Conservation (phyloP, 1,284 basidiomycete genomes). For the Papiliotrema nemorosa region DNA sequence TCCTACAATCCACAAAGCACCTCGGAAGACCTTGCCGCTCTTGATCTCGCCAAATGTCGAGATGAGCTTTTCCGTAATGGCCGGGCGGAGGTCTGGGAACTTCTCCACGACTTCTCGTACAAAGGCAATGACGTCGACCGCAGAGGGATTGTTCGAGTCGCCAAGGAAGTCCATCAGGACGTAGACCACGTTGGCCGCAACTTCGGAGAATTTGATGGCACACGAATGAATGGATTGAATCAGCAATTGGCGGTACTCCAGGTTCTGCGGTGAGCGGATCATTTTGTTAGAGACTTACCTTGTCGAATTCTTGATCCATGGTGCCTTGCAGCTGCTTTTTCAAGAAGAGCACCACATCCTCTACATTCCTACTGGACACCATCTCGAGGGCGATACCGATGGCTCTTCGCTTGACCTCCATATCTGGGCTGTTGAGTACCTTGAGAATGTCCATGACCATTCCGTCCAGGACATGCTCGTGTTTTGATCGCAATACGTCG, state of each 20-base stretch:
- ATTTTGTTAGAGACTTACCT: conserved; percentile 13
- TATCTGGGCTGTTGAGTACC: conserved; percentile 85
- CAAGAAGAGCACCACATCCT: conserved; percentile 92
- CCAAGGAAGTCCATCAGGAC: conserved; percentile 98
- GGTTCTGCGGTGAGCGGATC: conserved; percentile 56
- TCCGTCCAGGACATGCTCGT: conserved; percentile 86
- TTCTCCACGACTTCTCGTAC: conserved; percentile 98
- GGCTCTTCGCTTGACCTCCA: conserved; percentile 94
- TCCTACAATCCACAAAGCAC: conserved; percentile 95
- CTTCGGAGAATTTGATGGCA: conserved; percentile 96
- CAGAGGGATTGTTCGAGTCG: conserved; percentile 91
- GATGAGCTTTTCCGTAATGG: conserved; percentile 83
- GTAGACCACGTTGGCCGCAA: conserved; percentile 92
- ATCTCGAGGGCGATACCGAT: conserved; percentile 87
- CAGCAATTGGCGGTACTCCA: conserved; percentile 92
- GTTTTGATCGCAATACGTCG: conserved; percentile 75
- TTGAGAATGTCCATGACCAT: conserved; percentile 96
- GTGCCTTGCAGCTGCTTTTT: conserved; percentile 98
- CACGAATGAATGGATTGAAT: conserved; percentile 97
- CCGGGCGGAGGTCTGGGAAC: conserved; percentile 80
- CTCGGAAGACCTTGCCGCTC: conserved; percentile 95
- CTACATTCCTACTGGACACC: conserved; percentile 94
- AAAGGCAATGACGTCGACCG: conserved; percentile 92
- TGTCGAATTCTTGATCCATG: conserved; percentile 68
- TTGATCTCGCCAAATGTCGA: conserved; percentile 85